These are phyloP conservation scores for Candida frijolesensis DNA, from an alignment of 1,139 yeast genomes.

Conservation along the genomic window DNA sequence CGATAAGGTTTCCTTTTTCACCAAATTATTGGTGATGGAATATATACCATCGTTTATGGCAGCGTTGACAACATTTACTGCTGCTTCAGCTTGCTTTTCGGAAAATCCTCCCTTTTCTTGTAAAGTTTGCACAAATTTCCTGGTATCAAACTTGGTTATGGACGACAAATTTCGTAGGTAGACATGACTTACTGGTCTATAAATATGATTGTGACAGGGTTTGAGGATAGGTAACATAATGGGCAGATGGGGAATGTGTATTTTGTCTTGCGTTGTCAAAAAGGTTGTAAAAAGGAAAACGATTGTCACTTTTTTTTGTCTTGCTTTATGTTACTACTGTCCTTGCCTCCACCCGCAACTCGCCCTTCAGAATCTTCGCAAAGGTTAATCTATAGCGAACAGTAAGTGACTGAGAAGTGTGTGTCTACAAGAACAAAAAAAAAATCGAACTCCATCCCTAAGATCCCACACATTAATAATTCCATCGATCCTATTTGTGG, in stretches of 20 bases:
- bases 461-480: neutral
- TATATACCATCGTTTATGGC: conserved; percentile 84
- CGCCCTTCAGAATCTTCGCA: neutral
- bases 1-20: conserved; percentile 77
- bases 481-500: neutral
- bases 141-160: conserved; percentile 71
- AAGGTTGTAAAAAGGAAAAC: neutral
- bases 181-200: neutral
- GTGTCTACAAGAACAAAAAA: neutral
- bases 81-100: conserved; percentile 76
- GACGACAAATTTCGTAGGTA: conserved; percentile 25
- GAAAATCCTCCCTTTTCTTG: conserved; percentile 71
- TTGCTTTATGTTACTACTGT: no score
- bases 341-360: no score
- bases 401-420: neutral
- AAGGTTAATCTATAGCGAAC: neutral
- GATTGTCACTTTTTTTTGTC: neutral
- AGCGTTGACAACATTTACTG: conserved; percentile 71
- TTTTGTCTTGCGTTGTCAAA: neutral
- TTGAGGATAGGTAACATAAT: neutral
- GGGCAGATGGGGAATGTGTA: neutral
- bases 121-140: conserved; percentile 69
- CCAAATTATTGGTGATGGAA: conserved; percentile 73
- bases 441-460: neutral
- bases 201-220: neutral